These are phyloP conservation scores for Blepharisma japonicum DNA, from an alignment of 73 alveolate species.

Conservation along the genomic window DNA sequence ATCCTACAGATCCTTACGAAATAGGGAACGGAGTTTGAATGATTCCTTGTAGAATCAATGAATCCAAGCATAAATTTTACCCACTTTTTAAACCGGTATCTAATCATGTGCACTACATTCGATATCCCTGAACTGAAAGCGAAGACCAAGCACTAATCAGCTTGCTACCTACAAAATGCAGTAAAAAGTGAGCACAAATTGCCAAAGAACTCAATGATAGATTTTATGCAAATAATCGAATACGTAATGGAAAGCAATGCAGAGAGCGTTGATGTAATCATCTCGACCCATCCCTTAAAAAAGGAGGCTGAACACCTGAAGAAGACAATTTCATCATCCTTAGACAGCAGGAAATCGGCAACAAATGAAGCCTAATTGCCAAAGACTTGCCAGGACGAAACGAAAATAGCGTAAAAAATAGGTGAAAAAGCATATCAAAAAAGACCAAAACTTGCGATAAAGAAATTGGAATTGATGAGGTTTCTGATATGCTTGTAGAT, in stretches of 20 bases:
- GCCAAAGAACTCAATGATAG: neutral
- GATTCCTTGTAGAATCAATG: neutral
- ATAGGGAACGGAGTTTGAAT: neutral
- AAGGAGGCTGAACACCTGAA: neutral
- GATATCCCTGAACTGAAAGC: neutral
- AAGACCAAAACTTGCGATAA: neutral
- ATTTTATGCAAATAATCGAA: neutral
- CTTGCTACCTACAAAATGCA: neutral
- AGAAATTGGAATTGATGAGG: neutral
- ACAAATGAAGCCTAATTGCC: neutral
- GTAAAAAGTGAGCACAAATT: neutral
- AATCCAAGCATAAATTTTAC: neutral
- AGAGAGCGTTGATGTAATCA: neutral
- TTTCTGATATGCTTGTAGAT: too few relatives aligned
- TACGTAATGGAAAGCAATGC: neutral
- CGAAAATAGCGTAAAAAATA: neutral
- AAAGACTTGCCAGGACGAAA: neutral
- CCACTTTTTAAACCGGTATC: too few relatives aligned
- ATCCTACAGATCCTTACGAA: neutral
- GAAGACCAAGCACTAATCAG: neutral
- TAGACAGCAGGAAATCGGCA: neutral
- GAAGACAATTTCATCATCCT: neutral
- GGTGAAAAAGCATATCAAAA: neutral
- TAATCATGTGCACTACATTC: neutral
- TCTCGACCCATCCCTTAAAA: neutral